Percentiles rank a stretch among this genome's conserved stretches.
Conservation (phyloP, 2,329 filamentous ascomycete genomes). For the Pseudogymnoascus sp. region DNA sequence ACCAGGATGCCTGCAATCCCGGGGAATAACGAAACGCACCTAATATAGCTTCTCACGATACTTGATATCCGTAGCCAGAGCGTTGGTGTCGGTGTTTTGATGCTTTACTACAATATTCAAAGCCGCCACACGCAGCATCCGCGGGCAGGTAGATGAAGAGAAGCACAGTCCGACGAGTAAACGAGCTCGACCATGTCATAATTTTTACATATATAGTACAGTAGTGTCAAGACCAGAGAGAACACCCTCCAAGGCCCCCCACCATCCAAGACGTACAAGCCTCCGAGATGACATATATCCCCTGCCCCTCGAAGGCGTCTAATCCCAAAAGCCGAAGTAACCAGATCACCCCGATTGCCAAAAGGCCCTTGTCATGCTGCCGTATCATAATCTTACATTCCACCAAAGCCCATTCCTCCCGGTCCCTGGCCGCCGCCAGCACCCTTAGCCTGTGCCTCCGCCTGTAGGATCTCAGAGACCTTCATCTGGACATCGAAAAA, state of each 20-base stretch:
- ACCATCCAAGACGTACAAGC: neutral
- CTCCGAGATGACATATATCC: neutral
- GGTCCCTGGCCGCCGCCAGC: constrained; percentile 42
- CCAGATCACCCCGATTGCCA: neutral
- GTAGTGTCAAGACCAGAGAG: neutral
- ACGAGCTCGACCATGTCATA: neutral
- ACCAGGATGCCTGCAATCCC: neutral
- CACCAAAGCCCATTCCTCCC: constrained; percentile 41
- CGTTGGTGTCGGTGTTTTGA: neutral
- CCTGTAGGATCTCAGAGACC: constrained; percentile 93
- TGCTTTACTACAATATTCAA: neutral
- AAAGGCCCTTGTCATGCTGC: neutral
- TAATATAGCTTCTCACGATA: neutral
- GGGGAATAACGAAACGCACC: neutral
- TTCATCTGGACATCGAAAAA: constrained; percentile 99
- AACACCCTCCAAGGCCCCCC: neutral
- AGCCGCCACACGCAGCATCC: neutral
- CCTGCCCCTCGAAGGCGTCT: neutral
- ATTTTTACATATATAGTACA: constrained; percentile 7
- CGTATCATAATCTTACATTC: constrained; percentile 29
- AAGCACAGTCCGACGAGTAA: neutral
- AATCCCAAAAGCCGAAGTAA: constrained; percentile 2
- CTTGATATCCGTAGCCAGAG: neutral
- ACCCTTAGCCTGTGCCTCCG: constrained; percentile 65
- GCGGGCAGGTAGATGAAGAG: neutral